phyloP scores from a whole-genome alignment of 441 rosid species.

The Gossypium schwendimanii region DNA sequence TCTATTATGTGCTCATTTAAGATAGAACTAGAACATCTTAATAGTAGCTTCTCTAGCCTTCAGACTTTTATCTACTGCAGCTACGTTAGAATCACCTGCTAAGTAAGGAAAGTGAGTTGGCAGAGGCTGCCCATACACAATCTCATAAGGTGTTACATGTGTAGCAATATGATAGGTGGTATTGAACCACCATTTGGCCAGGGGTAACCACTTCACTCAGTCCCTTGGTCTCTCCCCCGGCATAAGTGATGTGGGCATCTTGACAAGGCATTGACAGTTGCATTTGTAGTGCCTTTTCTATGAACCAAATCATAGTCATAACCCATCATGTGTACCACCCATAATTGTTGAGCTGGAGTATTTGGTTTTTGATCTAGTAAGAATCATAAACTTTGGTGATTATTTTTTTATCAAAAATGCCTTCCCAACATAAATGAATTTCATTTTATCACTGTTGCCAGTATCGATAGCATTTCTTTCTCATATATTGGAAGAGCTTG shows the following conservation, averaged over 20 bases:
- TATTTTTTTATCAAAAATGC: background rate
- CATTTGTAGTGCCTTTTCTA: background rate
- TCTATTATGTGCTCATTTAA: background rate
- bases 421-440: background rate
- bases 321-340: background rate
- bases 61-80: background rate
- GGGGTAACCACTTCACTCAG: background rate
- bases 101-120: background rate
- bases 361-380: background rate
- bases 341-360: background rate
- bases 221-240: background rate
- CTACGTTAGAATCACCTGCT: background rate
- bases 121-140: background rate
- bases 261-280: background rate
- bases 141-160: background rate
- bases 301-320: background rate
- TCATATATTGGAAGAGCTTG: background rate
- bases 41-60: background rate
- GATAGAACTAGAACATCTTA: background rate
- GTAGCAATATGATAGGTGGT: background rate
- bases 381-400: background rate
- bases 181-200: background rate
- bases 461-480: background rate
- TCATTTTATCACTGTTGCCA: background rate
- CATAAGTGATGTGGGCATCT: background rate